These are phyloP conservation scores for Cryphonectria parasitica DNA, from an alignment of 2,329 filamentous ascomycete genomes.

Conservation along the genomic window DNA sequence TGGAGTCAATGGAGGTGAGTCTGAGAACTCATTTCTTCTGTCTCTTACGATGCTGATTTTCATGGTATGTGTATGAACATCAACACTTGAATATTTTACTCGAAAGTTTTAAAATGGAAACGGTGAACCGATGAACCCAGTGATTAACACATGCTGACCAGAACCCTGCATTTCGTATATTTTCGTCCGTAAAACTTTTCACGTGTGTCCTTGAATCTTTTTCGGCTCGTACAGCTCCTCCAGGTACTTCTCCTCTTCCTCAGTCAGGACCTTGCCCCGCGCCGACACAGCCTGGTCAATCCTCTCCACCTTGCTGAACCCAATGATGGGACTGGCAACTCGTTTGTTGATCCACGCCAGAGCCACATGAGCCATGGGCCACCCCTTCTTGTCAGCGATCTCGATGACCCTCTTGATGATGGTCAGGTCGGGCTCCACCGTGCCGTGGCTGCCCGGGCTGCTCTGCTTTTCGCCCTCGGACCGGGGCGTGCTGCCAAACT, in stretches of 20 bases:
- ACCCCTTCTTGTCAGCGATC: slow-evolving; percentile 37
- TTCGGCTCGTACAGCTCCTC: slow-evolving; percentile 65
- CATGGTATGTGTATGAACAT: background rate
- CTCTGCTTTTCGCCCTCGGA: slow-evolving; percentile 41
- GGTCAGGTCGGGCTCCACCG: slow-evolving; percentile 39
- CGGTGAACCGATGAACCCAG: background rate
- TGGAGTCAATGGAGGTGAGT: too few species aligned
- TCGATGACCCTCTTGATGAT: slow-evolving; percentile 38
- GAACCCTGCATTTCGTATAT: background rate
- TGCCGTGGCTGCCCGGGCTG: slow-evolving; percentile 37
- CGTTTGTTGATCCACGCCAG: slow-evolving; percentile 64
- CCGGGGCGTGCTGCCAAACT: slow-evolving; percentile 35
- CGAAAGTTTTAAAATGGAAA: background rate
- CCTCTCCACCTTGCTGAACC: slow-evolving; percentile 60
- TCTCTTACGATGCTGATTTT: too few species aligned
- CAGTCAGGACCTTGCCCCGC: slow-evolving; percentile 51
- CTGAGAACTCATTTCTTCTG: too few species aligned
- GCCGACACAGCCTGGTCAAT: slow-evolving; percentile 63
- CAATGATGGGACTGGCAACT: slow-evolving; percentile 62
- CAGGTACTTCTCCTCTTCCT: slow-evolving; percentile 63
- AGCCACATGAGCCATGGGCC: slow-evolving; percentile 66
- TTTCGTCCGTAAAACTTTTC: background rate
- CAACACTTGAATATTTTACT: background rate
- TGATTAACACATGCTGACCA: background rate
- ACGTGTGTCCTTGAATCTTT: slow-evolving; percentile 44